Evolutionary conservation across 192 early-diverging fungal species (phyloP).

Genomic region (Coemansia sp.): DNA sequence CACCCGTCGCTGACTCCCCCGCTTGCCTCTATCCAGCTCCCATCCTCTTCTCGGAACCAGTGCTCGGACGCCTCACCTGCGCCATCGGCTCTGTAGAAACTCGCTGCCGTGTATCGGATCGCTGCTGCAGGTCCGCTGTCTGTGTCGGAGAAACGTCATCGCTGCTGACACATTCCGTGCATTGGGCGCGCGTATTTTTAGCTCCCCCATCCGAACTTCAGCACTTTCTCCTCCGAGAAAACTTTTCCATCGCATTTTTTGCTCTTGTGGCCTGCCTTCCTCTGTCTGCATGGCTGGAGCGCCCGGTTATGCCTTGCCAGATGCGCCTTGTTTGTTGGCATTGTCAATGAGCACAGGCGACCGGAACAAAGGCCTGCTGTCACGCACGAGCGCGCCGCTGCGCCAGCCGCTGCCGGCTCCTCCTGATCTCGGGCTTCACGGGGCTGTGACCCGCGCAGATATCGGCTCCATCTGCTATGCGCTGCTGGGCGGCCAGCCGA

Average conservation of each 20-base stretch:
- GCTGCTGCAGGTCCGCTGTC: not conserved
- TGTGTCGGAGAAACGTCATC: not conserved
- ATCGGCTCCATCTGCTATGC: conserved; percentile 48
- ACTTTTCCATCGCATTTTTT: not conserved
- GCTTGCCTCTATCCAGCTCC: not conserved
- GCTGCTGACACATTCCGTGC: no score
- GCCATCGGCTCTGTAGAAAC: not conserved
- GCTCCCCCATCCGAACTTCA: not conserved
- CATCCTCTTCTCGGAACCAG: not conserved
- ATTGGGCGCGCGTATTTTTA: no score
- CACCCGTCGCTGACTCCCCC: not conserved
- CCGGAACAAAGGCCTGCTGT: conserved; percentile 11
- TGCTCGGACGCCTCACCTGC: not conserved
- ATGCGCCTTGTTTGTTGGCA: conserved; percentile 15
- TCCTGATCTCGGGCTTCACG: conserved; percentile 37
- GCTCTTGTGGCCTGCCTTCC: not conserved
- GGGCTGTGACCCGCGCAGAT: conserved; percentile 37
- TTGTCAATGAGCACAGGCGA: conserved; percentile 7
- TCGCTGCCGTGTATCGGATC: not conserved
- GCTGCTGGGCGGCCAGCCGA: conserved; percentile 57
- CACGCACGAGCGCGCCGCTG: not conserved
- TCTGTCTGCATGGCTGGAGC: conserved; percentile 9
- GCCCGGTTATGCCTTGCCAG: conserved; percentile 4
- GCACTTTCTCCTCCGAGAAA: not conserved
- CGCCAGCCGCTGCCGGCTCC: not conserved